Evolutionary conservation across 768 basidiomycete species (phyloP), one percentile per base, ranked within the genome.

Genomic region (Dioszegia crocea): DNA sequence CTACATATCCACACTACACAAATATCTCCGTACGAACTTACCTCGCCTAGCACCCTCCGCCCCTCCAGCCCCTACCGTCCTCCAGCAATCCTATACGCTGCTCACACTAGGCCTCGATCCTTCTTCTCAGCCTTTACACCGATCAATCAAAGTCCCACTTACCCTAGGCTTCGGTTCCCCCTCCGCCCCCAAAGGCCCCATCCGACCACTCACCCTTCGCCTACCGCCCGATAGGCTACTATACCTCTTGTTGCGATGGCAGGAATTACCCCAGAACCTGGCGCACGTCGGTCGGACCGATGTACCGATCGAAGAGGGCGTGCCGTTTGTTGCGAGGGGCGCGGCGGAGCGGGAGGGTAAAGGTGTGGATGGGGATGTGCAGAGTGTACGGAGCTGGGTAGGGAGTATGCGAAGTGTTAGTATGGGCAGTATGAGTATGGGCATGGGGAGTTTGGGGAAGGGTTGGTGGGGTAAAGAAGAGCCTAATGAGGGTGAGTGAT

Each of bases 61-160:
- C 33, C 56, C 38, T 12, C 51, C 52, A 26, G 36, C 56, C 19
- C 48, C 60, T 11, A 48, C 60, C 17, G 45, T 71, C 17, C 56
- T 74, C 17, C 68, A 70, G 41, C 75, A 76, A 57, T 66, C 70
- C 1, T 76, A 74, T 27, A 76, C 75, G 0, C 62, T 76, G 21
- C 59, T 74, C 39, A 76, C 75, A 0, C 66, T 76, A 5, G 75
- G 75, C 4, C 55, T 76, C 5, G 75, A 75, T 58, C 75, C 75
- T 0, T 64, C 50, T n/a, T 70, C 68, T 4, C 64, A 65, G 2
- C 73, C 71, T 0, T 52, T 76, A 9, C 68, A 64, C 16, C 52
- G 68, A 11, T 67, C 59, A 26, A 17, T 76, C 29, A 73, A 73
- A 50, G 66, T 71, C 12, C 73, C 73, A 10, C 52, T 74, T 21